Percentiles rank a stretch among this genome's conserved stretches.
phyloP scores from a whole-genome alignment of 2,329 filamentous ascomycete species.

The Sporothrix globosa region DNA sequence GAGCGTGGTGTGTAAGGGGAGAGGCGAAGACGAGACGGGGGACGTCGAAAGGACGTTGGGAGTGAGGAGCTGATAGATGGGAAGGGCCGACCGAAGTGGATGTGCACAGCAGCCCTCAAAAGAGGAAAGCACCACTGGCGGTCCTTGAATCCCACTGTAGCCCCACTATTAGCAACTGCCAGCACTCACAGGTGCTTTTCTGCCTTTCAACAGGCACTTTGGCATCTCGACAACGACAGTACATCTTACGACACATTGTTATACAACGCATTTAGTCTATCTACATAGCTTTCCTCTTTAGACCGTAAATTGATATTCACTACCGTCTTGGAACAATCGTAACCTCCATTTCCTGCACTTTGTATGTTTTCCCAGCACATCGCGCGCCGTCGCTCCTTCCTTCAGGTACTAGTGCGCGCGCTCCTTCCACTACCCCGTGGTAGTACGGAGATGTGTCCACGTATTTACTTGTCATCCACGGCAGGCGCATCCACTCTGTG shows the following conservation, averaged over 20 bases:
- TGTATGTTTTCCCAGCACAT: background rate
- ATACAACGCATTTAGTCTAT: background rate
- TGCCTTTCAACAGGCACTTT: constrained; percentile 13
- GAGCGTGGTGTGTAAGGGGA: constrained; percentile 55
- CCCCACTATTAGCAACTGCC: constrained; percentile 25
- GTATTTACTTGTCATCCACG: background rate
- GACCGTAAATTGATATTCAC: background rate
- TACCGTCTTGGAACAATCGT: too few relatives aligned
- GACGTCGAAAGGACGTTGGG: background rate
- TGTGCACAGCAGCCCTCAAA: background rate
- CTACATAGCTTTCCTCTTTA: background rate
- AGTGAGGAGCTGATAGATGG: constrained; percentile 8
- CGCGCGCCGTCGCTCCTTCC: constrained; percentile 1
- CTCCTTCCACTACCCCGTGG: constrained; percentile 12
- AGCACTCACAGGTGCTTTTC: constrained; percentile 4
- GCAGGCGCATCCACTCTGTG: constrained; percentile 5
- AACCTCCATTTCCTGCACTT: background rate
- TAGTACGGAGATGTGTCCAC: background rate
- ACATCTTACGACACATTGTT: too few relatives aligned
- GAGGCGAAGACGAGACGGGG: background rate
- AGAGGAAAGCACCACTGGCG: constrained; percentile 15
- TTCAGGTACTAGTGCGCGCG: constrained; percentile 1
- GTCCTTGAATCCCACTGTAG: background rate
- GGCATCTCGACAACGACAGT: background rate
- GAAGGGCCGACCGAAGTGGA: background rate